These are phyloP conservation scores for Panicum virgatum DNA, from an alignment of 202 grass and related monocot genomes.

Conservation along the genomic window DNA sequence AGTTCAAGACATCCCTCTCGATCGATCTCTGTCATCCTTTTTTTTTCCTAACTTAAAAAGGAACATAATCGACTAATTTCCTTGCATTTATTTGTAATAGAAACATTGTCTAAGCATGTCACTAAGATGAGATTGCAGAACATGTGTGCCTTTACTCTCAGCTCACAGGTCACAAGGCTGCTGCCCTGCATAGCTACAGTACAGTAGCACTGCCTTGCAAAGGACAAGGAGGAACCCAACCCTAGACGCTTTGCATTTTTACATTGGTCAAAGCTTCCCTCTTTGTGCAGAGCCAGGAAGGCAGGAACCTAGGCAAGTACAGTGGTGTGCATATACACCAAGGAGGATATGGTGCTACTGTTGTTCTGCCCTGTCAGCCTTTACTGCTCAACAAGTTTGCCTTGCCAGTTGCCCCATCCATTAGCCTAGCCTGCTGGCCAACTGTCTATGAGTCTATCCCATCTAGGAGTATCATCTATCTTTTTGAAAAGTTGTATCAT, in stretches of 20 bases:
- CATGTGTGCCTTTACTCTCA: background rate
- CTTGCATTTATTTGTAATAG: background rate
- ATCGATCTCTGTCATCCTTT: constrained; percentile 23
- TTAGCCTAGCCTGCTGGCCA: constrained; percentile 13
- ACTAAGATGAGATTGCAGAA: background rate
- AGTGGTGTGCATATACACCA: constrained; percentile 38
- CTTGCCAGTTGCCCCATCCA: background rate
- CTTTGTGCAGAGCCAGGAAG: constrained; percentile 39
- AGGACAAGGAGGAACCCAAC: constrained; percentile 24
- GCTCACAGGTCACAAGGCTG: background rate
- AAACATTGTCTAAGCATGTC: constrained; percentile 5
- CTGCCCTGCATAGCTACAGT: background rate
- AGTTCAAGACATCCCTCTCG: constrained; percentile 35
- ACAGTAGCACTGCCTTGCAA: constrained; percentile 4
- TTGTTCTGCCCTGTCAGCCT: constrained; percentile 48
- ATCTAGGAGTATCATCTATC: background rate
- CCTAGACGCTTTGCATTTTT: constrained; percentile 22
- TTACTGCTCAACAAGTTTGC: constrained; percentile 52
- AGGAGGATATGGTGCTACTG: constrained; percentile 40
- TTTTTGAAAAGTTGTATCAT: too few relatives aligned
- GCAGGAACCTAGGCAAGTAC: constrained; percentile 28
- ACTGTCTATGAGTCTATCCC: background rate
- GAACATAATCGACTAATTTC: background rate
- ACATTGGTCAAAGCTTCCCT: constrained; percentile 36
- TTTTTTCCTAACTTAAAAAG: constrained; percentile 24